Percentiles rank a stretch among this genome's conserved stretches.
phyloP scores from a whole-genome alignment of 345 rosid species.

The Adansonia digitata region DNA sequence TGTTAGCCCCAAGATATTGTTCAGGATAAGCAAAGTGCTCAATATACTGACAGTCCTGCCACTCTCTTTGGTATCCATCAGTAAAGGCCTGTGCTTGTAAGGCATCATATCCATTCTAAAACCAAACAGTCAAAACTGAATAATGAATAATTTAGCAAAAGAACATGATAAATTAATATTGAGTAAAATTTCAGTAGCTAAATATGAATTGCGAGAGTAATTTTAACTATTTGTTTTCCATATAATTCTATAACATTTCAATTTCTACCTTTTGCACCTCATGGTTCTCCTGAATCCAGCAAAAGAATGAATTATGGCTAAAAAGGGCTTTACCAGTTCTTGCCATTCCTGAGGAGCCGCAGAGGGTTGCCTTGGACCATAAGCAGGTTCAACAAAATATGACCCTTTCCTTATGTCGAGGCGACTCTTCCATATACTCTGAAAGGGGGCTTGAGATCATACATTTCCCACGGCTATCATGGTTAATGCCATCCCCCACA shows the following conservation, averaged over 20 bases:
- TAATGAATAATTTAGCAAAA: neutral
- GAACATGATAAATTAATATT: neutral
- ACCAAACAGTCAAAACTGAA: conserved; percentile 5
- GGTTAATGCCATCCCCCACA: conserved; percentile 86
- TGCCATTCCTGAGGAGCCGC: conserved; percentile 78
- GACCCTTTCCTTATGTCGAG: conserved; percentile 77
- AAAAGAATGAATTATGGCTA: neutral
- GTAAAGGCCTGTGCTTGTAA: conserved; percentile 70
- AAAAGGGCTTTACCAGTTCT: conserved; percentile 55
- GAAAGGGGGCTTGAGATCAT: conserved; percentile 77
- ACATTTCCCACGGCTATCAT: conserved; percentile 71
- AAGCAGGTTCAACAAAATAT: conserved; percentile 68
- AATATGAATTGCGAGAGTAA: neutral
- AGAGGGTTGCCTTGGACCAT: conserved; percentile 77
- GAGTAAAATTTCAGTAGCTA: neutral
- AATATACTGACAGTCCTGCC: conserved; percentile 88
- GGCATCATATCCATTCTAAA: conserved; percentile 73
- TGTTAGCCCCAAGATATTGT: conserved; percentile 67
- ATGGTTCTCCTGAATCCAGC: neutral
- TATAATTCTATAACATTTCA: no score
- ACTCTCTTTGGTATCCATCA: conserved; percentile 71
- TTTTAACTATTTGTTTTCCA: neutral
- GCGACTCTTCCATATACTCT: conserved; percentile 99
- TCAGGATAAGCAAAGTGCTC: conserved; percentile 80
- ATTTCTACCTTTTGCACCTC: neutral